Evolutionary conservation across 768 basidiomycete genomes (phyloP), one percentile per base, ranked within the genome.

Genomic region (Tricholoma bakamatsutake): DNA sequence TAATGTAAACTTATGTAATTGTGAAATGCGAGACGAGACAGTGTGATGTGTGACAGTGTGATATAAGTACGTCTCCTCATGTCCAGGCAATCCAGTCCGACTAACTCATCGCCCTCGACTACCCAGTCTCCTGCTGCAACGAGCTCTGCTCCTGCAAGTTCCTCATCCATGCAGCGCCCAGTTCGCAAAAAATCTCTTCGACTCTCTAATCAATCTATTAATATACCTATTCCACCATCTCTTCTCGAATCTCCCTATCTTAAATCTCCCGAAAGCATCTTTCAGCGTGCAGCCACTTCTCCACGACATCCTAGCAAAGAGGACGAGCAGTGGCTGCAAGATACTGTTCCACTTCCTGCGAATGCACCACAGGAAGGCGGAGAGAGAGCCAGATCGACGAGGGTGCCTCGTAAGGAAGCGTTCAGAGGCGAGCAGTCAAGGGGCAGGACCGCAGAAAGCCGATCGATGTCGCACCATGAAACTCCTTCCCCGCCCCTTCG

Each of bases 241-340:
- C 76, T 86, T 37, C 65, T 76, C 27, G 67, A 78, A 30, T 85
- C 82, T 0, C 82, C 80, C 10, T 73, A 80, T 62, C 79, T 85
- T 17, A 74, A 69, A 17, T 78, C 80, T 0, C 77, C 80, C 5
- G 56, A 71, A 39, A 80, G 78, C 66, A 65, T 78, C 28, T 84
- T 84, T 59, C 72, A 71, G 53, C 73, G 71, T 55, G 66, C 72
- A 28, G 54, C 68, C 1, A 52, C 65, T 2, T 28, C 70, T 9
- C 69, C 71, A 13, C 72, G 61, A 37, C 62, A 70, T 9, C 80
- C 81, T 15, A 78, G 73, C 49, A 73, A 77, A 48, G 76, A 73
- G 61, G 80, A 83, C 57, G 79, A 85, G 61, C 71, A 72, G 58
- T 86, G 84, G 84, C 71, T 86, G 53, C 76, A 80, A 67, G 84